Evolutionary conservation across 2,329 filamentous ascomycete genomes (phyloP).

Genomic region (Onygena corvina): DNA sequence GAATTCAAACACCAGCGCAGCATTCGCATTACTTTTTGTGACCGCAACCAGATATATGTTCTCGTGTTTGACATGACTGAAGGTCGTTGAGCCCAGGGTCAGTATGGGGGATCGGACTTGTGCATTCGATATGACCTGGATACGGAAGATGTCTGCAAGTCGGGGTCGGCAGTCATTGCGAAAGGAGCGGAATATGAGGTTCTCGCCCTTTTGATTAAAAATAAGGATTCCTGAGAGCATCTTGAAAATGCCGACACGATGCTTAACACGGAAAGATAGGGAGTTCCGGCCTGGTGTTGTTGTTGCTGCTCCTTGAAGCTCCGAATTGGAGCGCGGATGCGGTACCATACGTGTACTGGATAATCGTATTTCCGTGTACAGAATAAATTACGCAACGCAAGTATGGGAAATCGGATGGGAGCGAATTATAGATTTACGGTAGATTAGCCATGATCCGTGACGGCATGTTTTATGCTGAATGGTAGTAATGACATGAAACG

Average conservation of each 20-base stretch:
- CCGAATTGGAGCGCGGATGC: not conserved
- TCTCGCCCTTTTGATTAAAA: constrained; percentile 99
- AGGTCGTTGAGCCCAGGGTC: constrained; percentile 92
- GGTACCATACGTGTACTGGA: not conserved
- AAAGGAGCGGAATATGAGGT: constrained; percentile 98
- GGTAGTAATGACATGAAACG: not conserved
- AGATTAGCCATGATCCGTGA: constrained; percentile 5
- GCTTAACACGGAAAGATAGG: not conserved
- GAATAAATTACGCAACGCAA: not conserved
- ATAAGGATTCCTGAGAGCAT: constrained; percentile 97
- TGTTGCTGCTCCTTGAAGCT: not conserved
- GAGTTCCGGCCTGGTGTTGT: not conserved
- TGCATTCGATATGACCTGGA: constrained; percentile 97
- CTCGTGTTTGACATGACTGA: constrained; percentile 98
- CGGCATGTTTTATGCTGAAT: constrained; percentile 1
- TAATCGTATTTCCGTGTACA: constrained; percentile 1
- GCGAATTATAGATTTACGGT: not conserved
- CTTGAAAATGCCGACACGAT: constrained; percentile 24
- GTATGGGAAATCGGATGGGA: not conserved
- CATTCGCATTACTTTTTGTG: constrained; percentile 98
- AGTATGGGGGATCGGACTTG: constrained; percentile 96
- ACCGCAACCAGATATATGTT: constrained; percentile 97
- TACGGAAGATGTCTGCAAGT: constrained; percentile 96
- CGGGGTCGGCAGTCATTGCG: constrained; percentile 96
- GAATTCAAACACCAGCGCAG: constrained; percentile 94